Evolutionary conservation across 2,329 filamentous ascomycete species (phyloP).

Genomic region (Zelopaecilomyces penicillatus): DNA sequence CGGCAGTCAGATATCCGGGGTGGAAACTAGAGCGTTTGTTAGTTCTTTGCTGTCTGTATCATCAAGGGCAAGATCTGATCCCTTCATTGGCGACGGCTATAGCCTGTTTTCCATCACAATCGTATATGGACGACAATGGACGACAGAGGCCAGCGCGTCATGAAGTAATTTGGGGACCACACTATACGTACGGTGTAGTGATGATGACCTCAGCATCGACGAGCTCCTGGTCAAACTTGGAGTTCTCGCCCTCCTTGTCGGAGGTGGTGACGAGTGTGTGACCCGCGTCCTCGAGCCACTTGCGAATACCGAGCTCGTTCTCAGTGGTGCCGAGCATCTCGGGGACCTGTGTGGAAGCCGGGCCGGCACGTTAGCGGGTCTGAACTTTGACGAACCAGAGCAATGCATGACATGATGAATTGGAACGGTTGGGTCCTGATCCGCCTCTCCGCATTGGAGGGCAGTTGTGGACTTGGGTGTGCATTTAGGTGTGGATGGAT

Average conservation of each 20-base stretch:
- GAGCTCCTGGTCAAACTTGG: constrained; percentile 88
- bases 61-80: neutral
- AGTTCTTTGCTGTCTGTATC: neutral
- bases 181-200: constrained; percentile 70
- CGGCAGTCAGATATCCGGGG: constrained; percentile 92
- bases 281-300: constrained; percentile 95
- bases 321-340: constrained; percentile 88
- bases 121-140: neutral
- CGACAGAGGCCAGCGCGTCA: neutral
- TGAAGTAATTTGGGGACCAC: too few relatives aligned
- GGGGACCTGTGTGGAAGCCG: constrained; percentile 47
- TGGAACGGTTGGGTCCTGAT: too few relatives aligned
- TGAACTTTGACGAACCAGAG: neutral
- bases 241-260: constrained; percentile 92
- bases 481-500: too few relatives aligned
- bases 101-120: too few relatives aligned
- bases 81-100: too few relatives aligned
- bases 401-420: neutral
- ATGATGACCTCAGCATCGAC: constrained; percentile 98
- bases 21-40: constrained; percentile 61
- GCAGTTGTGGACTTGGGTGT: too few relatives aligned
- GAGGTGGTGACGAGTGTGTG: constrained; percentile 96
- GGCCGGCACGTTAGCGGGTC: neutral
- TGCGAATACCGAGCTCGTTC: constrained; percentile 94
- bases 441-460: too few relatives aligned